These are phyloP conservation scores for Suillus americanus DNA, from an alignment of 768 basidiomycete genomes.

Conservation along the genomic window DNA sequence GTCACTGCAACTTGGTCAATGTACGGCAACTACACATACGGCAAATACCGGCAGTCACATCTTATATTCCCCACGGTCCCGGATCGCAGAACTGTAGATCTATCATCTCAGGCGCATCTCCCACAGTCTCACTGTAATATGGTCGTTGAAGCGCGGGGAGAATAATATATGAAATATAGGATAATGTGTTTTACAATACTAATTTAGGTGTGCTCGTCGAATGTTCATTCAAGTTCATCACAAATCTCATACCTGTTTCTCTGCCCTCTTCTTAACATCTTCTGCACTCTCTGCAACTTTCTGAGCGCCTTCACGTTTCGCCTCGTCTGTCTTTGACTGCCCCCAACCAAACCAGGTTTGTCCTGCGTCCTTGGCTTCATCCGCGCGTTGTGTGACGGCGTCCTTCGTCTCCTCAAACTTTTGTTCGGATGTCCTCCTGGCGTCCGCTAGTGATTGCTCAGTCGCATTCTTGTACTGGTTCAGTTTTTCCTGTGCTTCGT, in stretches of 20 bases:
- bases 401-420: slow-evolving; percentile 32
- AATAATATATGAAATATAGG: not conserved
- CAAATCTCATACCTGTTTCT: slow-evolving; percentile 22
- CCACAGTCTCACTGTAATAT: not conserved
- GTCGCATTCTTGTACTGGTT: slow-evolving; percentile 27
- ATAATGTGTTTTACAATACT: not conserved
- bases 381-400: slow-evolving; percentile 20
- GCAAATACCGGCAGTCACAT: not conserved
- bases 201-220: not conserved
- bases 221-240: not conserved
- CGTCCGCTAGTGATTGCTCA: slow-evolving; percentile 23
- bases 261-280: slow-evolving; percentile 29
- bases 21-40: too few species aligned
- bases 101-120: too few species aligned
- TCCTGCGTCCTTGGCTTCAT: slow-evolving; percentile 23
- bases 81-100: not conserved
- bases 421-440: slow-evolving; percentile 25
- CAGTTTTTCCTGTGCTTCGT: slow-evolving; percentile 24
- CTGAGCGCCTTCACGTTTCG: slow-evolving; percentile 26
- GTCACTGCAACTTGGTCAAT: too few species aligned
- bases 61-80: not conserved
- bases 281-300: slow-evolving; percentile 28
- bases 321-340: slow-evolving; percentile 30
- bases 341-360: slow-evolving; percentile 43
- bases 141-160: not conserved